phyloP scores from a whole-genome alignment of 257 asterid genomes.

The Solanum pennellii region DNA sequence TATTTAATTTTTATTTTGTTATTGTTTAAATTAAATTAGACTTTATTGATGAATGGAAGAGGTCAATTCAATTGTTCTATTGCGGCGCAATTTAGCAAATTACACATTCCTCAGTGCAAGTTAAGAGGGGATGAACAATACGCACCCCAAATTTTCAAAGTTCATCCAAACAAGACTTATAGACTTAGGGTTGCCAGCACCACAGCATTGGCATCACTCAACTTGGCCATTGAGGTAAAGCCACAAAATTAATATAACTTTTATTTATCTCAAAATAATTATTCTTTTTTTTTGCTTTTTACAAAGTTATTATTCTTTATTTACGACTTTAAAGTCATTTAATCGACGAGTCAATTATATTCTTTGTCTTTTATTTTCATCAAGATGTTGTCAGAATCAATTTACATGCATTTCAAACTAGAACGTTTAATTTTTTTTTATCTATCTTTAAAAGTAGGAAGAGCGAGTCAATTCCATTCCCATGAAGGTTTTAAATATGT shows the following conservation, averaged over 20 bases:
- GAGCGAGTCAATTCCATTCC: background rate
- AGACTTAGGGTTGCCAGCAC: constrained; percentile 76
- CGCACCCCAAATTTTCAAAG: constrained; percentile 58
- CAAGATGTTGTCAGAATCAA: background rate
- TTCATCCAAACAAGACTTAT: constrained; percentile 64
- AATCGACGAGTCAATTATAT: too few relatives aligned
- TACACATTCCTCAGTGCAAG: constrained; percentile 26
- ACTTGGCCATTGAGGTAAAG: constrained; percentile 73
- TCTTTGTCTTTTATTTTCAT: background rate
- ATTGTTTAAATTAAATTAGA: constrained; percentile 11
- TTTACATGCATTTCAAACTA: background rate
- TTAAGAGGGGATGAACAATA: constrained; percentile 53
- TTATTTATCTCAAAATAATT: background rate
- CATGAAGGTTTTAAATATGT: background rate
- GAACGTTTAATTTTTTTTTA: fast-evolving
- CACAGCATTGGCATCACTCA: constrained; percentile 68
- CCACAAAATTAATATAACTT: background rate
- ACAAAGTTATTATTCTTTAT: background rate
- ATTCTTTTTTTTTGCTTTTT: background rate
- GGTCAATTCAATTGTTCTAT: constrained; percentile 77
- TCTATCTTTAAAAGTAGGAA: background rate
- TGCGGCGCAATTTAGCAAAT: constrained; percentile 37
- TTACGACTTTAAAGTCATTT: background rate
- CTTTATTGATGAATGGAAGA: constrained; percentile 66
- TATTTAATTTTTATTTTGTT: too few relatives aligned